These are phyloP conservation scores for Amanita exitialis DNA, from an alignment of 768 basidiomycete species.

Conservation along the genomic window DNA sequence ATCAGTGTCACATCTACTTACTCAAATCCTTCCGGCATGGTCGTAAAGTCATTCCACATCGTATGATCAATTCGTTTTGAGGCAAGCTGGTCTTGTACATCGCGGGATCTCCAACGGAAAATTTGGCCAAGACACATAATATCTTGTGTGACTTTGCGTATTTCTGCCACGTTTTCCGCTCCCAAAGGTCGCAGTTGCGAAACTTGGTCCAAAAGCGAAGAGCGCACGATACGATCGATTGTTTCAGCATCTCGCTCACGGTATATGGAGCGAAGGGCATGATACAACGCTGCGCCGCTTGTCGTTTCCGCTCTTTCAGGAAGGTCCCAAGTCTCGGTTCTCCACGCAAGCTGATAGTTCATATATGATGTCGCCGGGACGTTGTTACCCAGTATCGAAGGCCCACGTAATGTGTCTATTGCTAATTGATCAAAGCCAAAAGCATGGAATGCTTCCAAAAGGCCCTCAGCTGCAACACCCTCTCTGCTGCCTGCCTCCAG, in stretches of 20 bases:
- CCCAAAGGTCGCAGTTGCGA: slow-evolving; percentile 52
- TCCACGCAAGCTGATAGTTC: slow-evolving; percentile 82
- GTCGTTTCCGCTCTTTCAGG: slow-evolving; percentile 46
- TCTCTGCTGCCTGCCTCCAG: slow-evolving; percentile 50
- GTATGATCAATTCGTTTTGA: slow-evolving; percentile 21
- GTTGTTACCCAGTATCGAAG: slow-evolving; percentile 19
- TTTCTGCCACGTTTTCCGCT: slow-evolving; percentile 72
- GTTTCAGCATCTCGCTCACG: slow-evolving; percentile 53
- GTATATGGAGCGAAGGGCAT: slow-evolving; percentile 72
- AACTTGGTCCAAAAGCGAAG: slow-evolving; percentile 50
- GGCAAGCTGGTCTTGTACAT: slow-evolving; percentile 22
- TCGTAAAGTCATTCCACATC: slow-evolving; percentile 32
- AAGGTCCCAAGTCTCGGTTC: slow-evolving; percentile 92
- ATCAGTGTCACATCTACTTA: slow-evolving; percentile 25
- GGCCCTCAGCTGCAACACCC: slow-evolving; percentile 42
- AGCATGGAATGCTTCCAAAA: slow-evolving; percentile 74
- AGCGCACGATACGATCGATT: slow-evolving; percentile 40
- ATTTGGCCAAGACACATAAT: slow-evolving; percentile 81
- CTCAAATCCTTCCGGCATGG: slow-evolving; percentile 55
- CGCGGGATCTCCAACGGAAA: slow-evolving; percentile 42
- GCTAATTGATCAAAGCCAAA: slow-evolving; percentile 92
- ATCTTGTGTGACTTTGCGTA: slow-evolving; percentile 56
- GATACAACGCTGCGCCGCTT: slow-evolving; percentile 58
- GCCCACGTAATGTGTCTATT: slow-evolving; percentile 46
- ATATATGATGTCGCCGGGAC: slow-evolving; percentile 31